Evolutionary conservation across 2,329 filamentous ascomycete genomes (phyloP), one percentile per base, ranked within the genome.

Genomic region (Colletotrichum tabaci): DNA sequence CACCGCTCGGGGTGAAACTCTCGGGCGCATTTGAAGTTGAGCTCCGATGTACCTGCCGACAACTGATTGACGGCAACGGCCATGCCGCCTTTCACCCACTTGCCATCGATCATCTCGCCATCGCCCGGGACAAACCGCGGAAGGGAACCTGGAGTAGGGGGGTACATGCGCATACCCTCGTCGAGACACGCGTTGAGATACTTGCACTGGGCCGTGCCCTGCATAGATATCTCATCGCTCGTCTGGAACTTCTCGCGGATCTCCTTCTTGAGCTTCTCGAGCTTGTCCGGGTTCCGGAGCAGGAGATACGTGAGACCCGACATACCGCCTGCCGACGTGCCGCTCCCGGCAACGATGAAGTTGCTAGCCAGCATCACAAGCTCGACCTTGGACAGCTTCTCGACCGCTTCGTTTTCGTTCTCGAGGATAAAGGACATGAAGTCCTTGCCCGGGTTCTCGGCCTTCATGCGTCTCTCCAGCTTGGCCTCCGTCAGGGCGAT

Each of bases 1-100:
- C 52, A 66, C 38, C 62, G 52, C 62, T 66, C 62, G 23, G 62
- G 62, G 40, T 49, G 40, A 26, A 66, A 66, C 42, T 66, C 52
- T 6, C 12, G 23, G 26, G 61, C 21, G 2, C 30, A 21, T 4
- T 44, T 15, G 38, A 63, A 63, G 61, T 55, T 63, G 21, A 53
- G 49, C 47, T 53, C 61, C 12, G 61, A 63, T 16, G 49, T 52
- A 4, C 49, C 61, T 9, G 61, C 61, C 8, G 61, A 42, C 3
- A 63, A 38, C 35, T 63, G 49, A 21, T 63, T 63, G 35, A 63
- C 61, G 2, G 61, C 61, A 12, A 63, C 61, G 16, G 47, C 61
- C 10, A 44, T 53, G 15, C 61, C 61, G 7, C 61, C 49, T 13
- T 52, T 52, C 2, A 66, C 62, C 55, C 62, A 58, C 21, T 23